Evolutionary conservation across 140 eudicot genomes (phyloP), one percentile per base, ranked within the genome.

Genomic region (Bidens hawaiensis): DNA sequence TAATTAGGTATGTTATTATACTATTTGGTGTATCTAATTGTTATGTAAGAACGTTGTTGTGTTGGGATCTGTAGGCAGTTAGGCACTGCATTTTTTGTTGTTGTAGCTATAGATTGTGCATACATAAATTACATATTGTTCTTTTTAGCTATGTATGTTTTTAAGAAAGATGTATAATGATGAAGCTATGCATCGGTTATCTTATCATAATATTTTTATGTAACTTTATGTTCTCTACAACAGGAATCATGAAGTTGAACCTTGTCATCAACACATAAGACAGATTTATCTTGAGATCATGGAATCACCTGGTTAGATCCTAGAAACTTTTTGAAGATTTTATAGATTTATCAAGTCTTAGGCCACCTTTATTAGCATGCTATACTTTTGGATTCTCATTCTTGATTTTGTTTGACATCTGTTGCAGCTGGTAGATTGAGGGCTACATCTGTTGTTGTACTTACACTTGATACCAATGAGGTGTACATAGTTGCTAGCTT

Each of bases 381-480:
- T 9, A 53, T 28, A 11, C 69, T 48, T 64, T 49, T 65, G 24
- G 60, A 33, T 55, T 41, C 72, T 24, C 22, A 34, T 40, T 60
- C 8, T 24, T 60, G 54, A 24, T 42, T 45, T 64, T 45, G 60
- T 65, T 59, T 69, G 63, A 33, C 41, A 40, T 42, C 34, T 67
- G 7, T 46, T 74, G 68, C 82, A 76, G 95, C 65, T 43, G 74
- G 65, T 60, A 58, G 49, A 64, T 71, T 60, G 6, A 65, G 96
- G 76, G 80, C 83, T 22, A 88, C 97, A 55, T 85, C 99, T 23
- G 76, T 88, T n/a, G 76, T 85, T 56, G 86, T 88, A 54, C 67
- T 83, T 55, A 74, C 88, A 26, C 72, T 93, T 62, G 82, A 81
- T 25, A 64, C 88, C 28, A 59, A 76, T 62, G 99, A 93, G 75